phyloP scores from a whole-genome alignment of 768 basidiomycete genomes.

The Lactifluus pinguis region DNA sequence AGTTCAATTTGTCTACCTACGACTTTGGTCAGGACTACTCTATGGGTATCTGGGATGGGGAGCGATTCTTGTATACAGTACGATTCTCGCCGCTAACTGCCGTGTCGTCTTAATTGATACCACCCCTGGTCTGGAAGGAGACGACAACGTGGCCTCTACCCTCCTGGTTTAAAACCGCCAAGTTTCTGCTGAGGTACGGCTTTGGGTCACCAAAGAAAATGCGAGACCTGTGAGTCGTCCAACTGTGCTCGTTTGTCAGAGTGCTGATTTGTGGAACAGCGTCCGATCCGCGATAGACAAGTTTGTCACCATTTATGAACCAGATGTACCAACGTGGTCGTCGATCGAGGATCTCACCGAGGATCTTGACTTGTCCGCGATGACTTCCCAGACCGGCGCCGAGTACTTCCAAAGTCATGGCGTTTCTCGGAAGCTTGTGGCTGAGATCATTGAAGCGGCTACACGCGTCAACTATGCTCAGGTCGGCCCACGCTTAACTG shows the following conservation, averaged over 20 bases:
- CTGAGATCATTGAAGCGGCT: slow-evolving; percentile 66
- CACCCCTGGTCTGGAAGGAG: background rate
- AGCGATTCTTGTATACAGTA: slow-evolving; percentile 57
- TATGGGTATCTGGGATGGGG: slow-evolving; percentile 79
- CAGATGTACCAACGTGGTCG: slow-evolving; percentile 49
- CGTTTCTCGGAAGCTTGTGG: slow-evolving; percentile 46
- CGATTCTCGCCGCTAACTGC: slow-evolving; percentile 17
- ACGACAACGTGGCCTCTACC: background rate
- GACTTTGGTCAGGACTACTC: slow-evolving; percentile 41
- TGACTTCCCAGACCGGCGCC: slow-evolving; percentile 41
- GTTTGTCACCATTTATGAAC: slow-evolving; percentile 46
- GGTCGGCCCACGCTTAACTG: slow-evolving; percentile 27
- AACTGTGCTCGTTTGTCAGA: background rate
- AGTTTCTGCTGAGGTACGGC: slow-evolving; percentile 13
- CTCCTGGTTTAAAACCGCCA: slow-evolving; percentile 8
- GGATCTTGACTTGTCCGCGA: slow-evolving; percentile 20
- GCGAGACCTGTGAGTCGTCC: slow-evolving; percentile 8
- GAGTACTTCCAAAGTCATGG: slow-evolving; percentile 48
- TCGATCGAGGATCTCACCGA: slow-evolving; percentile 32
- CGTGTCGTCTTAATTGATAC: background rate
- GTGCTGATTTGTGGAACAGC: slow-evolving; percentile 26
- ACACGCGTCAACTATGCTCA: slow-evolving; percentile 79
- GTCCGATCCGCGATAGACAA: slow-evolving; percentile 42
- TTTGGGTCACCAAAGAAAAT: slow-evolving; percentile 1
- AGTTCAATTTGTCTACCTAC: slow-evolving; percentile 60